phyloP scores from a whole-genome alignment of 257 asterid species.

The Salvia hispanica region DNA sequence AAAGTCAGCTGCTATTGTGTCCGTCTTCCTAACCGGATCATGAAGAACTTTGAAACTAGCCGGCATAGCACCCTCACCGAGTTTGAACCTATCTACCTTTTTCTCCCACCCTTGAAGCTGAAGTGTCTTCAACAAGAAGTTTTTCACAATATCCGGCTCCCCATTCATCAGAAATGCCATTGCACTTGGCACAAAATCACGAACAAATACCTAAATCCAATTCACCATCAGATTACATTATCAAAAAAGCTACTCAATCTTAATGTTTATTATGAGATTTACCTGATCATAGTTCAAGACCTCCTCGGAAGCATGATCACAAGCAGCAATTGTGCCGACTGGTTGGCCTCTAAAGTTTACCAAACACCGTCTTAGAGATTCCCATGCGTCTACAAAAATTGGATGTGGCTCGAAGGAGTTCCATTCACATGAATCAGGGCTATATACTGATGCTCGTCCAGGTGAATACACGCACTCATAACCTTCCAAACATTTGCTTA shows the following conservation, averaged over 20 bases:
- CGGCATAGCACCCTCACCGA: conserved; percentile 81
- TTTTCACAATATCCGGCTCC: conserved; percentile 73
- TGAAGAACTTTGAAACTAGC: conserved; percentile 83
- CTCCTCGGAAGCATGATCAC: conserved; percentile 82
- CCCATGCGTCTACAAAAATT: conserved; percentile 86
- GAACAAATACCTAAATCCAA: conserved; percentile 60
- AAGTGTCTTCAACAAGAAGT: conserved; percentile 69
- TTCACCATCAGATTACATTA: not conserved
- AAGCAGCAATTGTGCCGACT: conserved; percentile 85
- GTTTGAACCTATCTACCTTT: conserved; percentile 67
- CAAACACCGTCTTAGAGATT: conserved; percentile 65
- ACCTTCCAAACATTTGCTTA: conserved; percentile 53
- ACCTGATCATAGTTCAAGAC: conserved; percentile 88
- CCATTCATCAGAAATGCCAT: conserved; percentile 77
- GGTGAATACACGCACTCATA: conserved; percentile 63
- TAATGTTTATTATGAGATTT: not conserved
- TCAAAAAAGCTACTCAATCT: not conserved
- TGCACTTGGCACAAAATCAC: conserved; percentile 82
- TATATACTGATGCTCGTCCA: conserved; percentile 55
- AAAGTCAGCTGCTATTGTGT: conserved; percentile 69
- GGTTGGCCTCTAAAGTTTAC: conserved; percentile 75
- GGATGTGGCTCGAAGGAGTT: conserved; percentile 86
- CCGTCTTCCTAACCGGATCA: conserved; percentile 64
- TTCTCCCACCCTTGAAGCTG: conserved; percentile 89
- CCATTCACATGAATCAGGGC: conserved; percentile 60